Evolutionary conservation across 495 filamentous ascomycete species (phyloP).

Genomic region (Bathelium albidoporum): DNA sequence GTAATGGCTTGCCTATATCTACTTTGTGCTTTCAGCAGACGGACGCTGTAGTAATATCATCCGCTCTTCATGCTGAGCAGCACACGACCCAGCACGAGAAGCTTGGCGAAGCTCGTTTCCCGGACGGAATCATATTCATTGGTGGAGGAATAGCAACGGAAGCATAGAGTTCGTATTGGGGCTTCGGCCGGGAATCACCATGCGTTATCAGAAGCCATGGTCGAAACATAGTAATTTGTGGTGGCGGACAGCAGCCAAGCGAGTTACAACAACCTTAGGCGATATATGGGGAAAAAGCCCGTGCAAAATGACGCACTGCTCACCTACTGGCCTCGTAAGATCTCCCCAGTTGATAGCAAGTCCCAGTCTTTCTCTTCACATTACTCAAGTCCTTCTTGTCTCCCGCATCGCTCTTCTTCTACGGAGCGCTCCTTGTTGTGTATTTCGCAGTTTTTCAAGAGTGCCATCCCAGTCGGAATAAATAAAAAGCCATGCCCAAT

Average conservation of each 20-base stretch:
- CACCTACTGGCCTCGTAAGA: no score
- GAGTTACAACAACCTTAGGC: no score
- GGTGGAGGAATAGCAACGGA: neutral
- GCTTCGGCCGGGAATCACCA: no score
- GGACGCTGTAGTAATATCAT: no score
- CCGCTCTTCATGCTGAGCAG: no score
- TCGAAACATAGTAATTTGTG: neutral
- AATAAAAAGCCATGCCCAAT: neutral
- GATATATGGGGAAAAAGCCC: no score
- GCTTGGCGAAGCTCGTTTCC: neutral
- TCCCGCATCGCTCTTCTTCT: neutral
- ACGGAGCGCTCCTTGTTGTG: neutral
- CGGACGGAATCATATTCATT: neutral
- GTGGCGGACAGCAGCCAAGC: neutral
- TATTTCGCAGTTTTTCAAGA: neutral
- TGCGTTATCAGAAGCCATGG: neutral
- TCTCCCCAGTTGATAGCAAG: no score
- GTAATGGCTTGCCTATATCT: no score
- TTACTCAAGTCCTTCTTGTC: neutral
- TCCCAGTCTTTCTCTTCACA: neutral
- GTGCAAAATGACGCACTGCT: neutral
- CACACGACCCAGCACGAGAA: neutral
- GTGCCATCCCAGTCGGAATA: neutral
- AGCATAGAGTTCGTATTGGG: neutral
- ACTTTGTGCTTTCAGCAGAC: neutral